These are phyloP conservation scores for Microbotryum intermedium DNA, from an alignment of 1,284 basidiomycete species.

Conservation along the genomic window DNA sequence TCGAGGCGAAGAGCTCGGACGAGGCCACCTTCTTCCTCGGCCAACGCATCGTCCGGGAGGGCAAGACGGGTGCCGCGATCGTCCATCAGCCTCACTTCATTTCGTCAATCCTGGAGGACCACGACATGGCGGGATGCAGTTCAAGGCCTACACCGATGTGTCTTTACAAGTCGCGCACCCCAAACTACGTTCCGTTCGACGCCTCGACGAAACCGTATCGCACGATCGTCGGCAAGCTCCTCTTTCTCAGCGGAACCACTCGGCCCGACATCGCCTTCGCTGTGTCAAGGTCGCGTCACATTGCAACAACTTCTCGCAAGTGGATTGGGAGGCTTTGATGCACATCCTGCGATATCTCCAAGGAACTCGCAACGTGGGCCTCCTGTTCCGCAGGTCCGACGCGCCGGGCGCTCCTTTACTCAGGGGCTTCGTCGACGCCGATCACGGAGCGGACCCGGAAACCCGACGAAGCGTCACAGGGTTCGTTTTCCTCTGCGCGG, in stretches of 20 bases:
- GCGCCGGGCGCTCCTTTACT: conserved; percentile 27
- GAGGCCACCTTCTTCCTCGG: neutral
- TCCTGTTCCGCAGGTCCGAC: conserved; percentile 28
- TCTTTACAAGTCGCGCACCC: conserved; percentile 11
- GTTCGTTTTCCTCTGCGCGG: conserved; percentile 37
- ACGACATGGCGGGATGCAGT: conserved; percentile 36
- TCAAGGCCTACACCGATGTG: neutral
- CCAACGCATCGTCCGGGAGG: neutral
- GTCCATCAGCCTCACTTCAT: conserved; percentile 40
- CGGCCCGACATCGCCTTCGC: conserved; percentile 44
- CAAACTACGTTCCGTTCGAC: neutral
- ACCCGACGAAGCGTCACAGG: conserved; percentile 41
- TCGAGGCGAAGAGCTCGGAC: neutral
- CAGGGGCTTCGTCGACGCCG: conserved; percentile 44
- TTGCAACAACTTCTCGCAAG: conserved; percentile 29
- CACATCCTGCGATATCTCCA: conserved; percentile 45
- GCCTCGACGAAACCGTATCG: conserved; percentile 29
- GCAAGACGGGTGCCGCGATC: conserved; percentile 18
- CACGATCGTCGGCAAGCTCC: conserved; percentile 41
- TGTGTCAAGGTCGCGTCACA: conserved; percentile 40
- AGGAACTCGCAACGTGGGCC: conserved; percentile 44
- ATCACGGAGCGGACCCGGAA: conserved; percentile 40
- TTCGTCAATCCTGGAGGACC: conserved; percentile 38
- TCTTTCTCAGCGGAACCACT: conserved; percentile 42
- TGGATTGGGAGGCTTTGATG: conserved; percentile 43